Percentiles rank a stretch among this genome's conserved stretches.
phyloP scores from a whole-genome alignment of 768 basidiomycete genomes.

The Lentinula raphanica region DNA sequence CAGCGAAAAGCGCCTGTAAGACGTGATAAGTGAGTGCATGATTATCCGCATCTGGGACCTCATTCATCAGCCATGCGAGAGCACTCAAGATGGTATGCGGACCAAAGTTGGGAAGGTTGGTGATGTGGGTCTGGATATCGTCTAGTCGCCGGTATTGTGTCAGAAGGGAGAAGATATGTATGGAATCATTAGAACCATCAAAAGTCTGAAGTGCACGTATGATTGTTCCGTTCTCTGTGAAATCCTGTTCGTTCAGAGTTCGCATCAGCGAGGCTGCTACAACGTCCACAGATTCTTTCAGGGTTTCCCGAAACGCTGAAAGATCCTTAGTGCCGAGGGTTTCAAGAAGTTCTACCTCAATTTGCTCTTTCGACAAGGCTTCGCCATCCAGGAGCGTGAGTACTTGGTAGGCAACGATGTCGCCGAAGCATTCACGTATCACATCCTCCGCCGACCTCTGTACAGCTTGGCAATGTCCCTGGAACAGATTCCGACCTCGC shows the following conservation, averaged over 20 bases:
- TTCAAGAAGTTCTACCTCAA: slow-evolving; percentile 33
- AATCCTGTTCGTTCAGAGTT: slow-evolving; percentile 65
- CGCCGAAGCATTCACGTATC: slow-evolving; percentile 58
- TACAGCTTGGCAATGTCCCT: slow-evolving; percentile 56
- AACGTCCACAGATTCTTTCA: slow-evolving; percentile 45
- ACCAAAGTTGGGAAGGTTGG: slow-evolving; percentile 60
- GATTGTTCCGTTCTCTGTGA: slow-evolving; percentile 47
- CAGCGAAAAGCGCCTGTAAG: slow-evolving; percentile 65
- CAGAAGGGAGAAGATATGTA: slow-evolving; percentile 43
- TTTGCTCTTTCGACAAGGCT: slow-evolving; percentile 12
- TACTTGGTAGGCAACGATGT: slow-evolving; percentile 61
- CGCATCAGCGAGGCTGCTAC: slow-evolving; percentile 57
- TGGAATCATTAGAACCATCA: slow-evolving; percentile 31
- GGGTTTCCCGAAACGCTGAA: slow-evolving; percentile 27
- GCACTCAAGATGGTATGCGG: slow-evolving; percentile 47
- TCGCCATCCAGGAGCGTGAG: slow-evolving; percentile 39
- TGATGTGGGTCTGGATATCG: slow-evolving; percentile 49
- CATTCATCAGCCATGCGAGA: slow-evolving; percentile 53
- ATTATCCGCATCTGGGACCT: slow-evolving; percentile 37
- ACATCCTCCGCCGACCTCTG: slow-evolving; percentile 47
- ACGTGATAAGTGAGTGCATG: slow-evolving; percentile 71
- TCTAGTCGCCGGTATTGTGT: slow-evolving; percentile 45
- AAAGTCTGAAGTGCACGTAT: slow-evolving; percentile 27
- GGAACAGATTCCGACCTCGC: slow-evolving; percentile 45
- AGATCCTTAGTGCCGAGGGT: slow-evolving; percentile 24